Evolutionary conservation across 768 basidiomycete genomes (phyloP).

Genomic region (Rhodotorula taiwanensis): DNA sequence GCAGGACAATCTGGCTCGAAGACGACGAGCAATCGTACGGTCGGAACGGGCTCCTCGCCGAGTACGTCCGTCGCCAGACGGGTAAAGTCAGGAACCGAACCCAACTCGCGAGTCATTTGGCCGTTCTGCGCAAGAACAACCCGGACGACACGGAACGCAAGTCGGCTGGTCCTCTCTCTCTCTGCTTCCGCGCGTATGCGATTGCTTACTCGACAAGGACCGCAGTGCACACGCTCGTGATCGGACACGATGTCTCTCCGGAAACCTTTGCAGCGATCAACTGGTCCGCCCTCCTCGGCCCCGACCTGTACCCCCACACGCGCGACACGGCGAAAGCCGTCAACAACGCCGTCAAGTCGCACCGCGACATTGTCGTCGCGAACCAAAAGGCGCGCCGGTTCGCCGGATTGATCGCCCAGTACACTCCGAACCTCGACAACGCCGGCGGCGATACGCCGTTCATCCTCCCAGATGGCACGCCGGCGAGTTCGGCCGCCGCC

Average conservation of each 20-base stretch:
- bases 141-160: background rate
- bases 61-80: slow-evolving; percentile 24
- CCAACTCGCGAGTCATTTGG: slow-evolving; percentile 4
- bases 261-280: background rate
- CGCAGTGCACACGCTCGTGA: background rate
- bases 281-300: slow-evolving; percentile 16
- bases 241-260: background rate
- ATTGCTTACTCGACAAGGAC: no score
- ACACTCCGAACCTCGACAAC: background rate
- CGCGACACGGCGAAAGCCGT: background rate
- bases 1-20: slow-evolving; percentile 4
- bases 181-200: background rate
- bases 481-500: background rate
- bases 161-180: background rate
- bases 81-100: slow-evolving; percentile 8
- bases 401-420: background rate
- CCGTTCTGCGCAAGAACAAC: background rate
- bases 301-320: background rate
- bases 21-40: slow-evolving; percentile 9
- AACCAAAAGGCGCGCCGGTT: background rate
- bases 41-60: slow-evolving; percentile 4
- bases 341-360: background rate
- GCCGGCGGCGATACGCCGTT: background rate
- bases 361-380: background rate
- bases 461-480: background rate